phyloP scores from a whole-genome alignment of 2,329 filamentous ascomycete genomes.

The Botrytis galanthina region DNA sequence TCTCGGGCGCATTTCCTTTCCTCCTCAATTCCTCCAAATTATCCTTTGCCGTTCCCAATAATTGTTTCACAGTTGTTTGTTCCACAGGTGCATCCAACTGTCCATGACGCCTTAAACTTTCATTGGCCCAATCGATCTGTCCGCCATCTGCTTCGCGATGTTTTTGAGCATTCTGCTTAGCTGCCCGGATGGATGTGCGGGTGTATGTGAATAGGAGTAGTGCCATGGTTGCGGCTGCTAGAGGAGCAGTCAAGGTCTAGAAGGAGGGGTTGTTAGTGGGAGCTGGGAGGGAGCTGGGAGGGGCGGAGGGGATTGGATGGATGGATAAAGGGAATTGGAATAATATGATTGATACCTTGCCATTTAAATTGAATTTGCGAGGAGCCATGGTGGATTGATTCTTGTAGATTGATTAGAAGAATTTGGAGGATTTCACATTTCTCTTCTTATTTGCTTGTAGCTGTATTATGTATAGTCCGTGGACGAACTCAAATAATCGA shows the following conservation, averaged over 20 bases:
- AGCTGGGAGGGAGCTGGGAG: not conserved
- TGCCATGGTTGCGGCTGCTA: conserved; percentile 55
- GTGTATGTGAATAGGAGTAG: conserved; percentile 56
- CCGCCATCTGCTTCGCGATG: conserved; percentile 57
- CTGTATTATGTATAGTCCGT: not conserved
- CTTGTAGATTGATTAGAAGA: not conserved
- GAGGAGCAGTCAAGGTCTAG: conserved; percentile 46
- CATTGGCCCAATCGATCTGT: conserved; percentile 53
- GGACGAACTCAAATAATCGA: not conserved
- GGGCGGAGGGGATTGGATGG: not conserved
- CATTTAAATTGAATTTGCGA: conserved; percentile 36
- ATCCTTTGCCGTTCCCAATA: conserved; percentile 29
- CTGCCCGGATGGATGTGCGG: conserved; percentile 62
- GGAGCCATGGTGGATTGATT: conserved; percentile 22
- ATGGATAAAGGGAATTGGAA: not conserved
- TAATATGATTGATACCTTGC: conserved; percentile 23
- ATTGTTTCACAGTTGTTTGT: conserved; percentile 37
- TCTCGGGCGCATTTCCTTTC: conserved; percentile 12
- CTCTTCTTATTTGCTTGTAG: not conserved
- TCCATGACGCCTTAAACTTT: conserved; percentile 53
- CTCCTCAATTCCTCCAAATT: conserved; percentile 25
- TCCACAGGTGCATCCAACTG: conserved; percentile 43
- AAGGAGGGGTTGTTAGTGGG: not conserved
- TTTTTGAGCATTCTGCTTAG: conserved; percentile 61
- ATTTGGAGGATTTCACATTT: not conserved